Evolutionary conservation across 129 eudicot species (phyloP).

Genomic region (Tanacetum coccineum): DNA sequence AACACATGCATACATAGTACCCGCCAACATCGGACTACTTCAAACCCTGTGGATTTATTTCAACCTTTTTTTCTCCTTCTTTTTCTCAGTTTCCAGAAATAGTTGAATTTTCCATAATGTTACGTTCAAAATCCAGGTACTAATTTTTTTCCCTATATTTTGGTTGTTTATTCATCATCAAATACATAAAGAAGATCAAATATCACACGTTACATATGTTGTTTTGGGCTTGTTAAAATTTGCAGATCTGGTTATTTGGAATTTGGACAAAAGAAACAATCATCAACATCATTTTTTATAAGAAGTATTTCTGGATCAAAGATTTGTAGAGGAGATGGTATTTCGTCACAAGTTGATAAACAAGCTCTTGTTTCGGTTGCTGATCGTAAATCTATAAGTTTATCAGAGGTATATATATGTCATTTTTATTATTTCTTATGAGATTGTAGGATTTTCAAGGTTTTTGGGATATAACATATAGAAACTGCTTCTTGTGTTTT

Average conservation of each 20-base stretch:
- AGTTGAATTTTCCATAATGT: constrained; percentile 36
- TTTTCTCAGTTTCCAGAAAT: constrained; percentile 44
- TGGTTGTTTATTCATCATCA: not conserved
- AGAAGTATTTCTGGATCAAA: constrained; percentile 56
- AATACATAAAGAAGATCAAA: not conserved
- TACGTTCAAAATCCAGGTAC: constrained; percentile 75
- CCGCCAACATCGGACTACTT: constrained; percentile 71
- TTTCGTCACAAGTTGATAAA: constrained; percentile 46
- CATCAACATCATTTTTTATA: constrained; percentile 33
- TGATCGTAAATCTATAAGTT: constrained; percentile 35
- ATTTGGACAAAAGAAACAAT: constrained; percentile 40
- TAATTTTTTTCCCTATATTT: constrained; percentile 5
- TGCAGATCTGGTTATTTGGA: constrained; percentile 59
- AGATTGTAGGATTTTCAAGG: too few species aligned
- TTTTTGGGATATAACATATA: too few species aligned
- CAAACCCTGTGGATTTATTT: constrained; percentile 25
- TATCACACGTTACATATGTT: constrained; percentile 22
- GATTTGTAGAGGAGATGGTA: constrained; percentile 60
- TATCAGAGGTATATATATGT: constrained; percentile 44
- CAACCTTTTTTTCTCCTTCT: constrained; percentile 28
- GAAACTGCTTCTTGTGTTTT: too few species aligned
- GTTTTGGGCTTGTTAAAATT: constrained; percentile 2
- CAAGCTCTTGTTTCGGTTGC: constrained; percentile 41
- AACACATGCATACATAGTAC: constrained; percentile 12
- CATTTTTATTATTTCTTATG: not conserved